phyloP scores from a whole-genome alignment of 164 flowering plant genomes.

The Piper longum region DNA sequence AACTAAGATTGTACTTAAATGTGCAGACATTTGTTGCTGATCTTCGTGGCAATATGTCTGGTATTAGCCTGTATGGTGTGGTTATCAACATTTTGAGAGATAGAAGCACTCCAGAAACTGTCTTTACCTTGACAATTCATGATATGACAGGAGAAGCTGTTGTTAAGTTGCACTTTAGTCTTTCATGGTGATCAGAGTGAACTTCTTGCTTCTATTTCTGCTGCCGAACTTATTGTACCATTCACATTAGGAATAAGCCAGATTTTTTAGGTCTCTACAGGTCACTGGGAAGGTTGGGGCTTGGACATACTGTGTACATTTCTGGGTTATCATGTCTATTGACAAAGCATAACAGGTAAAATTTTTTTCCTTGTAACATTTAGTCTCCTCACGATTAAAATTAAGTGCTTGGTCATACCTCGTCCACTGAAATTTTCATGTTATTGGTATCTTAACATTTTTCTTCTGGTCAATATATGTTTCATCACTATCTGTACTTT shows the following conservation, averaged over 20 bases:
- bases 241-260: background rate
- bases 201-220: background rate
- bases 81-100: conserved; percentile 43
- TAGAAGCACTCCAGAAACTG: conserved; percentile 16
- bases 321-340: conserved; percentile 64
- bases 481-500: background rate
- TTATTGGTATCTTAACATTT: background rate
- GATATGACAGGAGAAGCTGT: conserved; percentile 57
- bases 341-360: conserved; percentile 44
- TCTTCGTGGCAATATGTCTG: conserved; percentile 82
- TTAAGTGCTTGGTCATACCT: background rate
- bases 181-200: conserved; percentile 38
- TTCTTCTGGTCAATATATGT: background rate
- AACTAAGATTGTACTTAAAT: conserved; percentile 14
- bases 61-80: conserved; percentile 72
- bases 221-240: background rate
- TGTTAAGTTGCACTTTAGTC: conserved; percentile 57
- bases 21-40: conserved; percentile 66
- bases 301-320: conserved; percentile 62
- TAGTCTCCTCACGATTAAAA: background rate
- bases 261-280: conserved; percentile 25
- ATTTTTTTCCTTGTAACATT: background rate
- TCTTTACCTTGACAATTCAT: conserved; percentile 46
- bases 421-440: background rate
- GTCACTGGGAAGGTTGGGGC: conserved; percentile 74